Evolutionary conservation across 345 rosid genomes (phyloP).

Genomic region (Limnanthes douglasii): DNA sequence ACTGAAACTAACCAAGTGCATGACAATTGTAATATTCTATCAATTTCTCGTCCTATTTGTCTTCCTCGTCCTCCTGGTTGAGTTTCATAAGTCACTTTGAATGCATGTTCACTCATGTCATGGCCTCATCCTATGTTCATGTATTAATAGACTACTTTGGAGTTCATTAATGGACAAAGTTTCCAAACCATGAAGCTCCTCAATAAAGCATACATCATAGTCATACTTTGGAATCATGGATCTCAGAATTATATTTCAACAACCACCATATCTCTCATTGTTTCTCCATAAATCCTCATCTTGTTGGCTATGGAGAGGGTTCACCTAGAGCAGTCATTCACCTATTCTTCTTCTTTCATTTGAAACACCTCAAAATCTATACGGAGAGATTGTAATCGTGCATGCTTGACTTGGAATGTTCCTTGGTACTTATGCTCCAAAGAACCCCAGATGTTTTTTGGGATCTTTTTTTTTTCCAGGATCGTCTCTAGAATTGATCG

Average conservation of each 20-base stretch:
- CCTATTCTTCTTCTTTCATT: background rate
- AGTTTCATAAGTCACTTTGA: background rate
- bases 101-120: background rate
- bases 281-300: background rate
- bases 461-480: background rate
- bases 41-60: too few relatives aligned
- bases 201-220: background rate
- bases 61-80: background rate
- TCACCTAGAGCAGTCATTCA: background rate
- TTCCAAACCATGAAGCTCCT: background rate
- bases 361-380: too few relatives aligned
- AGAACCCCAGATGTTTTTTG: background rate
- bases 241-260: too few relatives aligned
- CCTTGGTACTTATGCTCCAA: background rate
- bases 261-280: background rate
- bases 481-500: background rate
- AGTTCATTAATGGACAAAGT: background rate
- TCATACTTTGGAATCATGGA: background rate
- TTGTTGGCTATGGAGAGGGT: background rate
- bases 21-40: too few relatives aligned
- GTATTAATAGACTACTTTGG: background rate
- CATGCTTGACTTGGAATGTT: background rate
- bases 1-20: too few relatives aligned
- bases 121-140: background rate
- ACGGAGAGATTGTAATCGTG: too few relatives aligned